Evolutionary conservation across 164 flowering plant species (phyloP).

Genomic region (Aristolochia californica): DNA sequence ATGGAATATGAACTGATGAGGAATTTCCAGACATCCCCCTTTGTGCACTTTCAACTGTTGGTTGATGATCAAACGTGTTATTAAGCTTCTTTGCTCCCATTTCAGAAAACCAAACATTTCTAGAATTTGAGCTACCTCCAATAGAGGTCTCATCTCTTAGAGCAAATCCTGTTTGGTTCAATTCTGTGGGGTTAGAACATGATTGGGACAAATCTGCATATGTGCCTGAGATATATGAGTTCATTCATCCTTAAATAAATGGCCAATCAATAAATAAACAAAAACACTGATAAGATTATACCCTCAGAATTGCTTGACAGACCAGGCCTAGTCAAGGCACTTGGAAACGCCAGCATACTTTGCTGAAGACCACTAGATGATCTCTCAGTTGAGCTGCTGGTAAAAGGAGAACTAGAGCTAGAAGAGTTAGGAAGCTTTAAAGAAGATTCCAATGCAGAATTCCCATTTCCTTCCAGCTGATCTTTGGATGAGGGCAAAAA

Average conservation of each 20-base stretch:
- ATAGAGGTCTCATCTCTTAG: too few relatives aligned
- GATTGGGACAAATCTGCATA: neutral
- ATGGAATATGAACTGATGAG: conserved; percentile 23
- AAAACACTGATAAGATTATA: conserved; percentile 1
- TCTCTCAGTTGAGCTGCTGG: neutral
- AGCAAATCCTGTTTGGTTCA: conserved; percentile 5
- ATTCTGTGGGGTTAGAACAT: neutral
- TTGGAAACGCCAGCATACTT: neutral
- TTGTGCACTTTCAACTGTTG: conserved; percentile 16
- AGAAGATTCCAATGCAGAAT: neutral
- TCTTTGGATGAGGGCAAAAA: neutral
- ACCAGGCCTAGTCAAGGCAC: conserved; percentile 4
- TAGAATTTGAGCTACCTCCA: neutral
- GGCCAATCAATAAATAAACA: neutral
- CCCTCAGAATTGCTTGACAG: neutral
- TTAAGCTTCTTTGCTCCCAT: conserved; percentile 17
- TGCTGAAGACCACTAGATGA: neutral
- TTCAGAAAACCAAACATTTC: conserved; percentile 8
- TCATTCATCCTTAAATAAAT: too few relatives aligned
- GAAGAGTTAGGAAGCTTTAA: neutral
- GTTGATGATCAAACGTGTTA: conserved; percentile 16
- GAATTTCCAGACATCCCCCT: conserved; percentile 19
- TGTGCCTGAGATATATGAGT: too few relatives aligned
- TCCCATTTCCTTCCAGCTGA: neutral
- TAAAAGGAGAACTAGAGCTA: neutral